Percentiles rank a stretch among this genome's conserved stretches.
Evolutionary conservation across 768 basidiomycete species (phyloP).

Genomic region (Rhizopogon sp.): DNA sequence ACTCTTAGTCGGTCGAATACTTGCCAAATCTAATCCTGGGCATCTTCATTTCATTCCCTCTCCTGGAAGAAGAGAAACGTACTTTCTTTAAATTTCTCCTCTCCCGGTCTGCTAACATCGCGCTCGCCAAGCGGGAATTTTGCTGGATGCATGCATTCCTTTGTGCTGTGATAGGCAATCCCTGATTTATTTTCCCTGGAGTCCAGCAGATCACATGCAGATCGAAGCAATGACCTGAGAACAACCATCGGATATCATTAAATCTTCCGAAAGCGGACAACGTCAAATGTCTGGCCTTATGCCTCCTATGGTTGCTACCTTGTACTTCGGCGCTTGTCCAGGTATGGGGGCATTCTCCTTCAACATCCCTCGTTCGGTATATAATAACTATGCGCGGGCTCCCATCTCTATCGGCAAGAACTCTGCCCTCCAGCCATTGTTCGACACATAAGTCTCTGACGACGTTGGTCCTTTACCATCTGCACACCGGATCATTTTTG

Average conservation of each 20-base stretch:
- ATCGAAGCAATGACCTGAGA: background rate
- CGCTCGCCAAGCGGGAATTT: background rate
- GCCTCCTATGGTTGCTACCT: conserved; percentile 19
- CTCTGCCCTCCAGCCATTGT: conserved; percentile 5
- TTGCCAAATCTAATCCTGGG: no score
- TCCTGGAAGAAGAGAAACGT: no score
- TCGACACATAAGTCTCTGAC: conserved; percentile 1
- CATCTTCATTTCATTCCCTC: no score
- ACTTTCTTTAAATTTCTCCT: no score
- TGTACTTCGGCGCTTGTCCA: conserved; percentile 15
- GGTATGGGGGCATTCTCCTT: background rate
- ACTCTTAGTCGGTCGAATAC: no score
- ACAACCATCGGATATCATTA: background rate
- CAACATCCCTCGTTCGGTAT: conserved; percentile 16
- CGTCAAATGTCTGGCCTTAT: background rate
- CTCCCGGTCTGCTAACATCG: no score
- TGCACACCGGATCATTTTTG: conserved; percentile 2
- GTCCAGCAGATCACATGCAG: background rate
- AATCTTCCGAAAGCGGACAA: conserved; percentile 17
- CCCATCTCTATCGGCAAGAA: conserved; percentile 7
- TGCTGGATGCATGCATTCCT: conserved; percentile 1
- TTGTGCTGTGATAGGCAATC: conserved; percentile 9
- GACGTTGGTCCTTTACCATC: background rate
- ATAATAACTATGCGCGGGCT: conserved; percentile 14
- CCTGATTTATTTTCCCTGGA: background rate